Evolutionary conservation across 139 green algal species (phyloP).

Genomic region (Closterium sp.): DNA sequence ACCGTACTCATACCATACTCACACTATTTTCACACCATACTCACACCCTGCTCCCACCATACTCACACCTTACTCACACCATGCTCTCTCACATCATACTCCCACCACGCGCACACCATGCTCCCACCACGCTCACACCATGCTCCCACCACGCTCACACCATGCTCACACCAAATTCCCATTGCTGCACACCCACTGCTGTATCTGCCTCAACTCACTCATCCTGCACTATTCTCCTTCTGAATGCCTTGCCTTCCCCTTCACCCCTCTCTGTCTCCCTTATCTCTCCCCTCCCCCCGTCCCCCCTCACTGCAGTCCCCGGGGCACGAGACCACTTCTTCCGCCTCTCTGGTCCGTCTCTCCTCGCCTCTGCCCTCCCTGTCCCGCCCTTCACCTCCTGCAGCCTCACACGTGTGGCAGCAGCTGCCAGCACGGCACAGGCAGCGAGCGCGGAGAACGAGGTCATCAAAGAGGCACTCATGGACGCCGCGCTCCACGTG

Average conservation of each 20-base stretch:
- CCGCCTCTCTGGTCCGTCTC: neutral
- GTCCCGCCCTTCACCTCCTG: neutral
- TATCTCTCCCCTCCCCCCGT: neutral
- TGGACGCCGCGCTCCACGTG: slow-evolving; percentile 12
- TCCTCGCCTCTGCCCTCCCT: neutral
- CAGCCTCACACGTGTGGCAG: neutral
- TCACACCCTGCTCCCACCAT: neutral
- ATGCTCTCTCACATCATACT: no score
- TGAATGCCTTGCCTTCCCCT: no score
- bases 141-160: no score
- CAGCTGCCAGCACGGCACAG: neutral
- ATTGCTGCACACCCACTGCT: no score
- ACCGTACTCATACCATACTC: neutral
- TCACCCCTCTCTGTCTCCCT: no score
- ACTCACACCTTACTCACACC: no score
- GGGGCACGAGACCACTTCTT: neutral
- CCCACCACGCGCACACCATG: no score
- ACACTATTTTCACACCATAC: neutral
- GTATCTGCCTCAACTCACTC: no score
- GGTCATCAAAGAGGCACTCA: slow-evolving; percentile 22
- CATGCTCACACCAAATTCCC: no score
- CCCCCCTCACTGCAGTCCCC: neutral
- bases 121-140: no score
- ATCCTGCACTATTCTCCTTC: no score
- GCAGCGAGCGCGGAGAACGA: neutral